These are phyloP conservation scores for Pseudogymnoascus sp. DNA, from an alignment of 2,329 filamentous ascomycete genomes.

Conservation along the genomic window DNA sequence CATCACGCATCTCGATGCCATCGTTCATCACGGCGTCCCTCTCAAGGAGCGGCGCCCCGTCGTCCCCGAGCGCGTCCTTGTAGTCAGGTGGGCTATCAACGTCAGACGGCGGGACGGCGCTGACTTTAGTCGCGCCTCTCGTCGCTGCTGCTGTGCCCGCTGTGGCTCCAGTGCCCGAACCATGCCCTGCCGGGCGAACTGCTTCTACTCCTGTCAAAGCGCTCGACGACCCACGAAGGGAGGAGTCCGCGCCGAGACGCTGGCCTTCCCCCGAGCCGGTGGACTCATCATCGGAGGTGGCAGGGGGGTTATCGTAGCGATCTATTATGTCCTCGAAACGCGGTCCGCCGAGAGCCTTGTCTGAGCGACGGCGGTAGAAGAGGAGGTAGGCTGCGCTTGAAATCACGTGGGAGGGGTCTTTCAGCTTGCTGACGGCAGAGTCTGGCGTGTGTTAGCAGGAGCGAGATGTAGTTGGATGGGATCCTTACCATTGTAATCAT, in stretches of 20 bases:
- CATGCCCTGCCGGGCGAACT: conserved; percentile 59
- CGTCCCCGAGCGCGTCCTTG: conserved; percentile 18
- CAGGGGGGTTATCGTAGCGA: conserved; percentile 46
- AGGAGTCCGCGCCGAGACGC: conserved; percentile 77
- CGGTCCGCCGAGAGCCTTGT: conserved; percentile 68
- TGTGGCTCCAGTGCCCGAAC: conserved; percentile 32
- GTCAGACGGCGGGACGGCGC: not conserved
- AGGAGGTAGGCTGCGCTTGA: conserved; percentile 79
- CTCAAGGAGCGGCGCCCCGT: conserved; percentile 16
- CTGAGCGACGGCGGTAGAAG: conserved; percentile 86
- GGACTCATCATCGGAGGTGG: conserved; percentile 38
- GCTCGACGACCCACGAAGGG: conserved; percentile 86
- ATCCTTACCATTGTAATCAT: conserved; percentile 84
- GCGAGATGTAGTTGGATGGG: not conserved
- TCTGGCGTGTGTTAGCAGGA: conserved; percentile 50
- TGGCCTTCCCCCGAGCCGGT: conserved; percentile 68
- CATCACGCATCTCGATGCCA: conserved; percentile 13
- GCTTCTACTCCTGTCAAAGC: conserved; percentile 70
- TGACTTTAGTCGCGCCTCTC: not conserved
- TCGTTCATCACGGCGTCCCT: conserved; percentile 17
- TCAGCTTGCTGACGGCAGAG: conserved; percentile 57
- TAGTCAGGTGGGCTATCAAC: conserved; percentile 19
- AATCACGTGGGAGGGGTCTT: conserved; percentile 55
- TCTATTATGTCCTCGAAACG: conserved; percentile 64
- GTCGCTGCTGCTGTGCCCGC: conserved; percentile 16